A percentile compares a stretch with the other conserved stretches of the same genome.
Conservation (phyloP, 2,329 filamentous ascomycete species). For the Colletotrichum neosansevieriae region DNA sequence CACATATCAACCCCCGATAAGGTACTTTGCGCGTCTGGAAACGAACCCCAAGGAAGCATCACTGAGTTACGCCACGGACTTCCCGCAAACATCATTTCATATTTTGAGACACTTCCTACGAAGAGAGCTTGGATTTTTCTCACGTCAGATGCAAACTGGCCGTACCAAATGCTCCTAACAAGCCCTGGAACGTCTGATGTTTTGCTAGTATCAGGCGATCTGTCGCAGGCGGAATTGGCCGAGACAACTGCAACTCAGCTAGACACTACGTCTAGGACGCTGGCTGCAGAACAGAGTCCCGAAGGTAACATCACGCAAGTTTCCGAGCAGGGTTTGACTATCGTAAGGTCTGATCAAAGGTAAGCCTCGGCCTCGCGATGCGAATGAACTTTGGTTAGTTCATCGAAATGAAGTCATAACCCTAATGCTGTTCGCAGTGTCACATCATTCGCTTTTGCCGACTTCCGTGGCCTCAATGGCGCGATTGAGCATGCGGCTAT, state of each 20-base stretch:
- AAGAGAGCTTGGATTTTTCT: slow-evolving; percentile 67
- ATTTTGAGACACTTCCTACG: slow-evolving; percentile 64
- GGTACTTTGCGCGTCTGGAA: slow-evolving; percentile 76
- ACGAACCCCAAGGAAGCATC: slow-evolving; percentile 71
- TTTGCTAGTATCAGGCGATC: slow-evolving; percentile 62
- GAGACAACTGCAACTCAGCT: slow-evolving; percentile 57
- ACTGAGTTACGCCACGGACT: slow-evolving; percentile 78
- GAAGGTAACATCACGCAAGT: slow-evolving; percentile 63
- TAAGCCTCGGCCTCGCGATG: background rate
- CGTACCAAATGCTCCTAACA: slow-evolving; percentile 60
- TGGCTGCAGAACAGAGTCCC: slow-evolving; percentile 56
- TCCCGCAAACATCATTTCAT: slow-evolving; percentile 73
- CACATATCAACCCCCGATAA: slow-evolving; percentile 55
- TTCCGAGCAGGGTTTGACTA: slow-evolving; percentile 61
- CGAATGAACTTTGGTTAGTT: background rate
- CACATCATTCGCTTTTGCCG: slow-evolving; percentile 8
- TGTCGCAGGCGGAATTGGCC: slow-evolving; percentile 58
- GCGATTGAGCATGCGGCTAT: slow-evolving; percentile 59
- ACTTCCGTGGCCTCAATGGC: slow-evolving; percentile 40
- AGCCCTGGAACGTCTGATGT: slow-evolving; percentile 62
- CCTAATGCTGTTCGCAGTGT: slow-evolving; percentile 2
- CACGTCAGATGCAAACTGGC: slow-evolving; percentile 43
- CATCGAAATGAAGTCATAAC: too few relatives aligned
- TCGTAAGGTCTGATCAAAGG: slow-evolving; percentile 51
- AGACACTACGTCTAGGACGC: slow-evolving; percentile 65